These are phyloP conservation scores for Nephromyces sp. DNA, from an alignment of 169 alveolate species.

Conservation along the genomic window DNA sequence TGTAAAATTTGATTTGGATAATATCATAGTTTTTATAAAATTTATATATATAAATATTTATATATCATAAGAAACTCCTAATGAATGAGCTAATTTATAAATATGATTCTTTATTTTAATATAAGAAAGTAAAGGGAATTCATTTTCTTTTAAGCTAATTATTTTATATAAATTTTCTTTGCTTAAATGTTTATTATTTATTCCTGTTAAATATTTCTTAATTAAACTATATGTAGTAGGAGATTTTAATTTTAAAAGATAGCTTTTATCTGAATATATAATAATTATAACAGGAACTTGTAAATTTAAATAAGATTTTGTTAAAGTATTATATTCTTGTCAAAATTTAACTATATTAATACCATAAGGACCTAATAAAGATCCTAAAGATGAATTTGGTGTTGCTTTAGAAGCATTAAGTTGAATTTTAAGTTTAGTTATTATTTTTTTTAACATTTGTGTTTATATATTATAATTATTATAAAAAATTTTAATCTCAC, in stretches of 20 bases:
- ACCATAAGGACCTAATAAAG: not conserved
- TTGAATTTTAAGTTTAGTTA: not conserved
- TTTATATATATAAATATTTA: no score
- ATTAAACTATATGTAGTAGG: not conserved
- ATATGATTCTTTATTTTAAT: not conserved
- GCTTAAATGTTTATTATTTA: no score
- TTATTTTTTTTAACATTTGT: not conserved
- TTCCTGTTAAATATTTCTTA: not conserved
- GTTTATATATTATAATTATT: not conserved
- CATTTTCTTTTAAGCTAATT: not conserved
- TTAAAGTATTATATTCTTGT: not conserved
- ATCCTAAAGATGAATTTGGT: not conserved
- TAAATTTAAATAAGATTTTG: not conserved
- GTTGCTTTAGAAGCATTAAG: not conserved
- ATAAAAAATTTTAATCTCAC: not conserved
- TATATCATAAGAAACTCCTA: no score
- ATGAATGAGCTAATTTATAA: not conserved
- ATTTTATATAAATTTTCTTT: not conserved
- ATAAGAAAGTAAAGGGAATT: not conserved
- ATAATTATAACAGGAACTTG: not conserved
- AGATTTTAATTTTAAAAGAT: not conserved
- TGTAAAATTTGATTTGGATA: not conserved
- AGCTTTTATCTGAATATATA: not conserved
- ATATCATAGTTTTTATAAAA: not conserved
- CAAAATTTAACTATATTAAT: not conserved